Evolutionary conservation across 2,329 filamentous ascomycete genomes (phyloP), one percentile per base, ranked within the genome.

Genomic region (Aspergillus texensis): DNA sequence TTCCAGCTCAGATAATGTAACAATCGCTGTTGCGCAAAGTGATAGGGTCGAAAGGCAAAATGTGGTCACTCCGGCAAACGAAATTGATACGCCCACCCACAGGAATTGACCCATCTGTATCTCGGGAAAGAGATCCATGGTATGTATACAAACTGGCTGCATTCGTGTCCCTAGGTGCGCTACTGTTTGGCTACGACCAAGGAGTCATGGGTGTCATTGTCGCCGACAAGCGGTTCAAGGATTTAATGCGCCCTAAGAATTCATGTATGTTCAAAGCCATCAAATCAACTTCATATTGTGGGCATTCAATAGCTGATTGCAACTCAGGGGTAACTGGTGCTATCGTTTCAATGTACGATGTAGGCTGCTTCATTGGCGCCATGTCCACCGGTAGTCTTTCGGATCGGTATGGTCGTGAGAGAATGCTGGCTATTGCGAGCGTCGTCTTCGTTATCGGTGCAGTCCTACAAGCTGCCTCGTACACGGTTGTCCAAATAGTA

Each of bases 131-230:
- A 16, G 57, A 59, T 34, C n/a, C 45, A 34, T 59, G 57, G 46
- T 59, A 52, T 26, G 57, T 59, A 16, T 61, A 59, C 21, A 64
- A 61, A 41, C 48, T 64, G n/a, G 62, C 68, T 14, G 67, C 62
- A 6, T 68, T 70, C 50, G 65, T 68, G 6, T 70, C 68, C 12
- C 50, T 67, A 9, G 68, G 68, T 6, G 68, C 65, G 2, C 59
- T 68, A 30, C 30, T 70, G 3, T 68, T 70, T n/a, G 68, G 68
- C 11, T 70, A 68, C 57, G 67, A 67, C 32, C 62, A 68, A 54
- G 68, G 68, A 0, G 67, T 68, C 5, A 68, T 67, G 62, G 63
- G 67, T 2, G 64, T 68, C 26, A 68, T 68, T 12, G 67, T 68
- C 1, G 65, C 67, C n/a, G 67, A 68, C 14, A 39, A 66, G 32